phyloP scores from a whole-genome alignment of 2,329 filamentous ascomycete genomes.

The Trichoderma gracile region DNA sequence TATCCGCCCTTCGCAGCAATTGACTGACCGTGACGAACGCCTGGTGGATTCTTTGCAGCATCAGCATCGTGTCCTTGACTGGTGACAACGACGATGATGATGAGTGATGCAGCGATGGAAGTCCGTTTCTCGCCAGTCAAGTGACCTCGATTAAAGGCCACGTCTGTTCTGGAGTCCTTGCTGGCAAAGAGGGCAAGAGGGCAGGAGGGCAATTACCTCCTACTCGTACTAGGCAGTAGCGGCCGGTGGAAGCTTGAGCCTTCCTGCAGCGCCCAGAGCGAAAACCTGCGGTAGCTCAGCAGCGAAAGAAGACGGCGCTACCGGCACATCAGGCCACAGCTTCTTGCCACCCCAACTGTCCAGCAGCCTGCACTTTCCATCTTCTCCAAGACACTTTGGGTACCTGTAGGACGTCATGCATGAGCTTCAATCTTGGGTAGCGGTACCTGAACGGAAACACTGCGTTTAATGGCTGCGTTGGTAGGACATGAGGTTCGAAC shows the following conservation, averaged over 20 bases:
- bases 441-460: neutral
- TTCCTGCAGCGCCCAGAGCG: neutral
- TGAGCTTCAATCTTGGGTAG: constrained; percentile 11
- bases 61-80: neutral
- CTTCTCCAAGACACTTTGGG: too few relatives aligned
- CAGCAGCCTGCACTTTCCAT: too few relatives aligned
- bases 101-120: constrained; percentile 3
- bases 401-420: neutral
- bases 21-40: neutral
- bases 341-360: constrained; percentile 18
- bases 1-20: constrained; percentile 19
- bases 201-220: neutral
- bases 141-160: neutral
- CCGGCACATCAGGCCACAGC: constrained; percentile 22
- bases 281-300: constrained; percentile 18
- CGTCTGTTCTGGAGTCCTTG: neutral
- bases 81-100: neutral
- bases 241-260: neutral
- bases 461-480: too few relatives aligned
- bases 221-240: neutral
- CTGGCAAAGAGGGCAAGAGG: constrained; percentile 8
- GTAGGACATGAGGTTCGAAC: too few relatives aligned
- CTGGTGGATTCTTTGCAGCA: neutral
- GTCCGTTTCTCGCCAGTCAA: neutral
- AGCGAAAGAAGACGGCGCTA: constrained; percentile 18